Percentiles rank a stretch among this genome's conserved stretches.
Conservation (phyloP, 768 basidiomycete species). For the Auriscalpium orientale region DNA sequence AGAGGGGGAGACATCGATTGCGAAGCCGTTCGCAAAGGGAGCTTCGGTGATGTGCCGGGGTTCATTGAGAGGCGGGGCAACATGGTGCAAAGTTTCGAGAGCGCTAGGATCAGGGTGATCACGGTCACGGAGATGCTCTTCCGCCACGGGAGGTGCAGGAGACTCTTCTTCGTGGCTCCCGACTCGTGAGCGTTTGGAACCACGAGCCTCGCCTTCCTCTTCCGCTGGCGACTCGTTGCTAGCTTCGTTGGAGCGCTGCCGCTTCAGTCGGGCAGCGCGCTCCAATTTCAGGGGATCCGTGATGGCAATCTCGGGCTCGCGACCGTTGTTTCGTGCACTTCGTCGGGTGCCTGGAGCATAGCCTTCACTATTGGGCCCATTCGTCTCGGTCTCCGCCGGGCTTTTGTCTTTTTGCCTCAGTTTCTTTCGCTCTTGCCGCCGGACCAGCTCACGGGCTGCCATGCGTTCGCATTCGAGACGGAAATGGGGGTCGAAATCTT, state of each 20-base stretch:
- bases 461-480: conserved; percentile 81
- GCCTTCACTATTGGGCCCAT: conserved; percentile 24
- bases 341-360: conserved; percentile 51
- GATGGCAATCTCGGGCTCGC: conserved; percentile 60
- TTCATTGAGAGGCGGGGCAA: conserved; percentile 1
- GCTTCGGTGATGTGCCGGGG: background rate
- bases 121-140: no score
- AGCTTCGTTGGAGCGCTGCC: conserved; percentile 45
- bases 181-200: conserved; percentile 10
- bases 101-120: background rate
- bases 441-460: conserved; percentile 66
- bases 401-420: conserved; percentile 23
- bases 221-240: conserved; percentile 18
- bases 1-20: background rate
- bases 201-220: conserved; percentile 11
- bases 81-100: conserved; percentile 6
- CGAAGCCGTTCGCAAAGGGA: background rate
- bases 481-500: conserved; percentile 78
- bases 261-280: conserved; percentile 42
- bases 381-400: conserved; percentile 25
- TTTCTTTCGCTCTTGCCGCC: conserved; percentile 42
- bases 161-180: conserved; percentile 15
- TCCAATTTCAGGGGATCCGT: conserved; percentile 74
- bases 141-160: background rate
- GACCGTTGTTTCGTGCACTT: conserved; percentile 69